Conservation (phyloP, 805 yeast genomes). For the Helenozyma rhizophorensis region DNA sequence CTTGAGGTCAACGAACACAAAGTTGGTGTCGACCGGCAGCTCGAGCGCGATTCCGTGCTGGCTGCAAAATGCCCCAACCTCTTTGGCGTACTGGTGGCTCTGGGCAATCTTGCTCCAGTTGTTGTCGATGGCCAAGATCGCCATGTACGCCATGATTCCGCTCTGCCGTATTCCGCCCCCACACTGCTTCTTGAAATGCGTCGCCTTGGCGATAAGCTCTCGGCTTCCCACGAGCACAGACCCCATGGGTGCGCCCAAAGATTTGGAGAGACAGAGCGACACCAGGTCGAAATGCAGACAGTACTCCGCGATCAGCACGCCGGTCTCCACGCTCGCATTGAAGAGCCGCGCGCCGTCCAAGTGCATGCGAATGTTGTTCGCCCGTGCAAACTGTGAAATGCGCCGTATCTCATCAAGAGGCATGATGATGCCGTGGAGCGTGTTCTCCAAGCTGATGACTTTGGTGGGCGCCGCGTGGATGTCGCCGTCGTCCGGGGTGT, state of each 20-base stretch:
- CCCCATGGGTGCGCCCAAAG: conserved; percentile 92
- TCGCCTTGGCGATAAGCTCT: conserved; percentile 60
- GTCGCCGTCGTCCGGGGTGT: conserved; percentile 70
- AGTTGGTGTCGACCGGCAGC: conserved; percentile 79
- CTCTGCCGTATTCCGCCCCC: conserved; percentile 94
- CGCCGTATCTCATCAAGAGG: conserved; percentile 75
- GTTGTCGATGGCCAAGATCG: conserved; percentile 68
- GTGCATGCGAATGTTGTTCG: conserved; percentile 59
- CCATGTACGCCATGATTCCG: conserved; percentile 80
- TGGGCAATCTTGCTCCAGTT: conserved; percentile 54
- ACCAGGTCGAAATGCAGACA: conserved; percentile 82
- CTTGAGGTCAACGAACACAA: conserved; percentile 67
- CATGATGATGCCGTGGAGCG: conserved; percentile 74
- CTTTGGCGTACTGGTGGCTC: conserved; percentile 50
- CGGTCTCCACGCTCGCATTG: conserved; percentile 81
- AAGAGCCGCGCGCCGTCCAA: conserved; percentile 95
- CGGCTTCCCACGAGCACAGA: conserved; percentile 72
- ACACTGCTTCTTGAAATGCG: conserved; percentile 83
- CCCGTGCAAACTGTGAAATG: conserved; percentile 67
- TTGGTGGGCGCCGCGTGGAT: conserved; percentile 87
- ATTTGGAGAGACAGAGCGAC: conserved; percentile 82
- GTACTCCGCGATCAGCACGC: conserved; percentile 62
- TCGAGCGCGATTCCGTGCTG: conserved; percentile 53
- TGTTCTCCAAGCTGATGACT: conserved; percentile 81
- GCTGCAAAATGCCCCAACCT: conserved; percentile 50